Evolutionary conservation across 2,329 filamentous ascomycete species (phyloP).

Genomic region (Hypoxylon rubiginosum): DNA sequence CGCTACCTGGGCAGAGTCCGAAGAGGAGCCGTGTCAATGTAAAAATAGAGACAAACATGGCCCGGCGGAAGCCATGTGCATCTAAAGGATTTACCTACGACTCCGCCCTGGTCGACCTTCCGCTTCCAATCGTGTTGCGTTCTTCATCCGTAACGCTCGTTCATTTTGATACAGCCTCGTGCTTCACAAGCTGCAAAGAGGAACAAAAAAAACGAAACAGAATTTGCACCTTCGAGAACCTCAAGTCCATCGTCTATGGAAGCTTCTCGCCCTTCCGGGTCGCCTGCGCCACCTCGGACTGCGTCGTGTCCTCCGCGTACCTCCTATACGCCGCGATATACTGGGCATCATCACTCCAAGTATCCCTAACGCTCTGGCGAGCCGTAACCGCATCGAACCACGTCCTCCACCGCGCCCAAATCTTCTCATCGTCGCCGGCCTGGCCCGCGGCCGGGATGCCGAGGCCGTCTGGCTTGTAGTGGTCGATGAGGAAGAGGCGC

Average conservation of each 20-base stretch:
- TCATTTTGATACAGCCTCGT: neutral
- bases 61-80: no score
- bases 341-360: conserved; percentile 74
- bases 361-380: conserved; percentile 74
- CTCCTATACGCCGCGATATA: conserved; percentile 78
- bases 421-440: conserved; percentile 63
- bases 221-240: neutral
- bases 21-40: no score
- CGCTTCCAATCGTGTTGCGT: neutral
- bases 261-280: conserved; percentile 73
- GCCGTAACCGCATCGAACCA: conserved; percentile 73
- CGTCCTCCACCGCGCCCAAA: conserved; percentile 74
- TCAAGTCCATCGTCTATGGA: conserved; percentile 63
- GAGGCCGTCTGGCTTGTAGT: conserved; percentile 74
- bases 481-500: conserved; percentile 79
- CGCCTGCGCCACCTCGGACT: conserved; percentile 72
- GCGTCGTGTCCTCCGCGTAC: conserved; percentile 75
- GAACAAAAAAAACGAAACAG: neutral
- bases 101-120: neutral
- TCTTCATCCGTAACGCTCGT: neutral
- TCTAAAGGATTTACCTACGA: neutral
- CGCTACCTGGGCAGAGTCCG: no score
- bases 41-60: no score
- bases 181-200: neutral
- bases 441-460: conserved; percentile 56